Evolutionary conservation across 371 early-diverging fungal species (phyloP), one percentile per base, ranked within the genome.

Genomic region (Basidiobolus meristosporus): DNA sequence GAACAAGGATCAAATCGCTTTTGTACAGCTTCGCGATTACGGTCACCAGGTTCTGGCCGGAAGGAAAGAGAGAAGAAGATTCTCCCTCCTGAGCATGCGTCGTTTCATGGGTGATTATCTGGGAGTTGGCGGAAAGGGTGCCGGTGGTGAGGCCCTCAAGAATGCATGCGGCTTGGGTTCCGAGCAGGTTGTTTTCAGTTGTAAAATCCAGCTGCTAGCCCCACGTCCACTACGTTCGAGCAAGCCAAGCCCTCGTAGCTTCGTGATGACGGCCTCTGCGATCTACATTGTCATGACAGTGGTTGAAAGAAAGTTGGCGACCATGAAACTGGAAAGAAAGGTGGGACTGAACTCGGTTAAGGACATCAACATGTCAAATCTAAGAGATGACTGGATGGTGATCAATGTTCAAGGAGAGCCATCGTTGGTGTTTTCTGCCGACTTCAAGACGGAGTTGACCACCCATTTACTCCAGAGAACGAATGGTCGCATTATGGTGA

Each of bases 71-170:
- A 68, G 93, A 43, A 77, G 91, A 42, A 60, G 93, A 35, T 83
- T 80, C 58, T 81, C 83, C 34, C 52, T 97, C 32, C 65, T 85
- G 35, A 76, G 77, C 36, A 70, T 72, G 65, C 70, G 96, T 43
- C 71, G 83, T 36, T 95, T 81, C 53, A 54, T 72, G 29, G 97
- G 97, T 17, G 97, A 97, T 50, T 95, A 97, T 51, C 52, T 97
- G 32, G 75, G 70, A 40, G 72, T 85, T 38, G 67, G 71, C 59
- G 41, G 59, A 62, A 65, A 62, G 35, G 50, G 70, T 48, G 64
- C 75, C 28, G 62, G 77, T 49, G 79, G 73, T 5, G 59, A 63
- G 18, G 57, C 73, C 50, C 55, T 82, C 38, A 64, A 82, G 23
- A 66, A 65, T 41, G 71, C 76, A 1, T 60, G 72, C 14, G 57